phyloP scores from a whole-genome alignment of 108 stramenopile species.

The Parmales sp. region DNA sequence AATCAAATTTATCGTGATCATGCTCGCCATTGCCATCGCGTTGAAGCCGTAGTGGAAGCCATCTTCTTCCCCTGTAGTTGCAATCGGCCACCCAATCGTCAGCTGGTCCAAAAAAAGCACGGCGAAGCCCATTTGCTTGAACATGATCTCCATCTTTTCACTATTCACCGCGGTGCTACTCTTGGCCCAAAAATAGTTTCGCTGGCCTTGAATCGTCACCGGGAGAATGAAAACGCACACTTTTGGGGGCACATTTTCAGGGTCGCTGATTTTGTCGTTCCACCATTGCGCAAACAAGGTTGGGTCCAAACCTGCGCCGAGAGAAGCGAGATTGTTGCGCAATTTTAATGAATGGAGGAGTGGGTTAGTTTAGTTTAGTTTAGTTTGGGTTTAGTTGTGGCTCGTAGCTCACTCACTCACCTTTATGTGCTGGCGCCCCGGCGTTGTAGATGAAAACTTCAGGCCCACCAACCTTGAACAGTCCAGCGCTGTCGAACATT shows the following conservation, averaged over 20 bases:
- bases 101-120: neutral
- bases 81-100: neutral
- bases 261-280: neutral
- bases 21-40: neutral
- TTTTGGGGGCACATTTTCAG: neutral
- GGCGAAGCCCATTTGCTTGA: neutral
- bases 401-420: neutral
- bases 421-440: neutral
- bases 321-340: too few relatives aligned
- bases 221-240: neutral
- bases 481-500: neutral
- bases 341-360: too few relatives aligned
- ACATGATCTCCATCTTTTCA: neutral
- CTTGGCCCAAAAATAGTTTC: neutral
- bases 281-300: too few relatives aligned
- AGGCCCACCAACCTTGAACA: neutral
- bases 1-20: neutral
- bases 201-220: neutral
- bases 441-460: neutral
- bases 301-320: too few relatives aligned
- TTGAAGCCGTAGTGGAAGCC: neutral
- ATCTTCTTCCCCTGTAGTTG: neutral
- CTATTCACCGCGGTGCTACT: neutral
- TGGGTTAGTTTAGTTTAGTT: too few relatives aligned
- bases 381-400: too few relatives aligned